Percentiles rank a stretch among this genome's conserved stretches.
Evolutionary conservation across 1,284 basidiomycete species (phyloP).

Genomic region (Ceratobasidium sp.): DNA sequence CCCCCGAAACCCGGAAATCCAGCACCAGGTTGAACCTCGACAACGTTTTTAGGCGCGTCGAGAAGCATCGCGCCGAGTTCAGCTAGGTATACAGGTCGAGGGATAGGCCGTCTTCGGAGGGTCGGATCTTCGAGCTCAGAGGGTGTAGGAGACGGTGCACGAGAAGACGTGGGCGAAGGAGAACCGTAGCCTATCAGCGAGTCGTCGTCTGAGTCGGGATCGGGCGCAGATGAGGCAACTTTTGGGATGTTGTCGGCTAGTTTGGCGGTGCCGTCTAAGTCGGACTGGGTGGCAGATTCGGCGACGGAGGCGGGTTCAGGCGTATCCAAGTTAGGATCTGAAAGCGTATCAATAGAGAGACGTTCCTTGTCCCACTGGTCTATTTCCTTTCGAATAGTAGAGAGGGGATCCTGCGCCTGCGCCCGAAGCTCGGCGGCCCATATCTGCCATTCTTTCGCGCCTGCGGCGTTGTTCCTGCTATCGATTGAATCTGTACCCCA

Average conservation of each 20-base stretch:
- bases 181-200: conserved; percentile 83
- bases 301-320: not conserved
- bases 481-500: conserved; percentile 76
- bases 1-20: conserved; percentile 1
- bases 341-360: not conserved
- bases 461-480: not conserved
- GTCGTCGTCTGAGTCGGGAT: conserved; percentile 79
- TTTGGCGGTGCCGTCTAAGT: conserved; percentile 33
- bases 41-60: conserved; percentile 36
- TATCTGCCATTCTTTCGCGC: conserved; percentile 3
- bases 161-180: conserved; percentile 69
- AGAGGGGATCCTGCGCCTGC: not conserved
- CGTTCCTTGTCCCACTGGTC: conserved; percentile 21
- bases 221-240: conserved; percentile 32
- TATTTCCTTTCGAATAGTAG: conserved; percentile 29
- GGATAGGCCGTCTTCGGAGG: conserved; percentile 75
- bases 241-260: conserved; percentile 28
- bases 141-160: conserved; percentile 82
- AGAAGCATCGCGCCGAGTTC: conserved; percentile 80
- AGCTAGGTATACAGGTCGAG: conserved; percentile 84
- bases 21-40: conserved; percentile 42
- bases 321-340: not conserved
- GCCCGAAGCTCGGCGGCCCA: conserved; percentile 18
- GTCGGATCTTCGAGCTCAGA: conserved; percentile 87
- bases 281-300: not conserved